A percentile compares a stretch with the other conserved stretches of the same genome.
phyloP scores from a whole-genome alignment of 306 rosid species.

The Nissolia schottii region DNA sequence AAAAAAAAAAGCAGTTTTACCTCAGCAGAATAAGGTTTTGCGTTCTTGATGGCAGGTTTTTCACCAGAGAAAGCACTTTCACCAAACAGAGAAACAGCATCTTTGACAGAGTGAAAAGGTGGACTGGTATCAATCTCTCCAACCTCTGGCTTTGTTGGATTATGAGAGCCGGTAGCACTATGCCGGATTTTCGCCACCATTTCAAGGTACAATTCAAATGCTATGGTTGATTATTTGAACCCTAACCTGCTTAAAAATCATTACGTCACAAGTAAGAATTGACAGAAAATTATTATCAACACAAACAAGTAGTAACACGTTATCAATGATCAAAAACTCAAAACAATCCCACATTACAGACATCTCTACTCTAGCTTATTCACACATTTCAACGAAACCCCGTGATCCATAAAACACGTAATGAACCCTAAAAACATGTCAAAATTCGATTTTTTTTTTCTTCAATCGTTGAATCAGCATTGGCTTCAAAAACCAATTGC shows the following conservation, averaged over 20 bases:
- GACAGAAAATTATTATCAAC: neutral
- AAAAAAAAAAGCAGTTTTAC: conserved; percentile 16
- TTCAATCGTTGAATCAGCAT: neutral
- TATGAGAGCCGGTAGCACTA: conserved; percentile 47
- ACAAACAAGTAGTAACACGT: neutral
- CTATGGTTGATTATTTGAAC: neutral
- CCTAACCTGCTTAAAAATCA: conserved; percentile 22
- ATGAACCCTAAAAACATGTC: conserved; percentile 39
- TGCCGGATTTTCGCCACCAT: conserved; percentile 52
- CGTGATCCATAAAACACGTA: conserved; percentile 7
- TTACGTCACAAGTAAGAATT: neutral
- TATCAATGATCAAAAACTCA: conserved; percentile 11
- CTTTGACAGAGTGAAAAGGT: conserved; percentile 78
- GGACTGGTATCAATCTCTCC: conserved; percentile 80
- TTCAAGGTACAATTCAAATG: neutral
- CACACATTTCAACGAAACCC: conserved; percentile 28
- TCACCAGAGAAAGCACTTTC: conserved; percentile 69
- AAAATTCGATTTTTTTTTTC: neutral
- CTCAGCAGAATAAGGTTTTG: conserved; percentile 64
- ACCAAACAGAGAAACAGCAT: conserved; percentile 64
- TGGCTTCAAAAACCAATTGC: conserved; percentile 14
- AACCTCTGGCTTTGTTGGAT: conserved; percentile 45
- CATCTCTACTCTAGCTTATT: conserved; percentile 20
- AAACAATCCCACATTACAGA: neutral
- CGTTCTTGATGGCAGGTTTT: conserved; percentile 50